Conservation (phyloP, 108 stramenopile species). For the Conticribra guillardii region DNA sequence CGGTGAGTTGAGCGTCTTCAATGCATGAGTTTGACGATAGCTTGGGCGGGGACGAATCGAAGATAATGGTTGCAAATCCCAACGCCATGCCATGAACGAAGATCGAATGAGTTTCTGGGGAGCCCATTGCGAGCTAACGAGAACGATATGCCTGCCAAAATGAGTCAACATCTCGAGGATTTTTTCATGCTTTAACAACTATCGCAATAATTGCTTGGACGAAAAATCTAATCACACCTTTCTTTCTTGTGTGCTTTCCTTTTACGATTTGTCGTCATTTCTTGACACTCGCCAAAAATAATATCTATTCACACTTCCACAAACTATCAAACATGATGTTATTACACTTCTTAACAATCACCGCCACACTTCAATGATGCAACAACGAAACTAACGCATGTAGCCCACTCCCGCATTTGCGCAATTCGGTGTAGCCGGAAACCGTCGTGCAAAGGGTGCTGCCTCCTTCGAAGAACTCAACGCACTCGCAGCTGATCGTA, state of each 20-base stretch:
- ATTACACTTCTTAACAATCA: background rate
- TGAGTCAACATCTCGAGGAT: too few relatives aligned
- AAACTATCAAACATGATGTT: too few relatives aligned
- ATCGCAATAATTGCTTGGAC: too few relatives aligned
- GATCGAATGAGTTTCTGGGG: too few relatives aligned
- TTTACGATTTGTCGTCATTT: too few relatives aligned
- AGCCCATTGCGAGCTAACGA: too few relatives aligned
- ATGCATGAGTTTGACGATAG: background rate
- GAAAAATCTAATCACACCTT: too few relatives aligned
- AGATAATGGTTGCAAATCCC: background rate
- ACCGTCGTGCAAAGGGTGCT: conserved; percentile 36
- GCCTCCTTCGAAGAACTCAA: conserved; percentile 45
- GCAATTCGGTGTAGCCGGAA: conserved; percentile 72
- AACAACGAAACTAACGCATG: background rate
- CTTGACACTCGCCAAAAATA: too few relatives aligned
- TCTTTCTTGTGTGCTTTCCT: too few relatives aligned
- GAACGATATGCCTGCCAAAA: too few relatives aligned
- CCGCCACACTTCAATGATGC: background rate
- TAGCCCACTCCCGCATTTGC: conserved; percentile 47
- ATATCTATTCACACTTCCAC: too few relatives aligned
- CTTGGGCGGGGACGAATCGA: background rate
- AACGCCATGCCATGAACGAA: background rate
- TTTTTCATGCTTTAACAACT: too few relatives aligned
- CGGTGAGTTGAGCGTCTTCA: background rate
- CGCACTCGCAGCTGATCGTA: conserved; percentile 41